Evolutionary conservation across 2,329 filamentous ascomycete species (phyloP).

Genomic region (Pseudohalonectria lignicola): DNA sequence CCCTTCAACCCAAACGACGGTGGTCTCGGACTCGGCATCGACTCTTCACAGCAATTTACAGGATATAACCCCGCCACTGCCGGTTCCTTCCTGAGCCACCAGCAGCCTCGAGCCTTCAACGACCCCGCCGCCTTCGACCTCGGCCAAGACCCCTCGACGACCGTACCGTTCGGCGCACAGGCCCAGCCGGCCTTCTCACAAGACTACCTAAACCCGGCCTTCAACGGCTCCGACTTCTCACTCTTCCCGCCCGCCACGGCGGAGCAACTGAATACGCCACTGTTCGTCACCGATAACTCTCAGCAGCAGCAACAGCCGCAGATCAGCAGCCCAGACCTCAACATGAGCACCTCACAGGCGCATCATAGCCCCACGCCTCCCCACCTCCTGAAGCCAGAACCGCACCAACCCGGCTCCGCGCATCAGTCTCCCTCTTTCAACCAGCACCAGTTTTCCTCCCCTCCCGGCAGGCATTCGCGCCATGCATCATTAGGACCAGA

Average conservation of each 20-base stretch:
- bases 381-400: conserved; percentile 40
- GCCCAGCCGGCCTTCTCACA: conserved; percentile 14
- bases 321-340: conserved; percentile 34
- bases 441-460: conserved; percentile 43
- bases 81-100: conserved; percentile 38
- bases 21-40: conserved; percentile 48
- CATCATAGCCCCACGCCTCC: conserved; percentile 47
- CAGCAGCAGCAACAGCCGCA: conserved; percentile 20
- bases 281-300: conserved; percentile 42
- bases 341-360: conserved; percentile 43
- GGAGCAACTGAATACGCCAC: conserved; percentile 49
- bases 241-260: conserved; percentile 48
- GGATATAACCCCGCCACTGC: conserved; percentile 28
- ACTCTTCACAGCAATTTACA: conserved; percentile 33
- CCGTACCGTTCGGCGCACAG: conserved; percentile 29
- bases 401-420: conserved; percentile 30
- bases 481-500: conserved; percentile 47
- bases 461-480: conserved; percentile 36
- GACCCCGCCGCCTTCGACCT: conserved; percentile 14
- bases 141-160: neutral
- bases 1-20: conserved; percentile 39
- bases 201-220: conserved; percentile 34
- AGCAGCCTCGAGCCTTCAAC: conserved; percentile 24
- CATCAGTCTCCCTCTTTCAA: conserved; percentile 48
- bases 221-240: conserved; percentile 48